phyloP scores from a whole-genome alignment of 2,329 filamentous ascomycete genomes.

The Salinomyces thailandicus region DNA sequence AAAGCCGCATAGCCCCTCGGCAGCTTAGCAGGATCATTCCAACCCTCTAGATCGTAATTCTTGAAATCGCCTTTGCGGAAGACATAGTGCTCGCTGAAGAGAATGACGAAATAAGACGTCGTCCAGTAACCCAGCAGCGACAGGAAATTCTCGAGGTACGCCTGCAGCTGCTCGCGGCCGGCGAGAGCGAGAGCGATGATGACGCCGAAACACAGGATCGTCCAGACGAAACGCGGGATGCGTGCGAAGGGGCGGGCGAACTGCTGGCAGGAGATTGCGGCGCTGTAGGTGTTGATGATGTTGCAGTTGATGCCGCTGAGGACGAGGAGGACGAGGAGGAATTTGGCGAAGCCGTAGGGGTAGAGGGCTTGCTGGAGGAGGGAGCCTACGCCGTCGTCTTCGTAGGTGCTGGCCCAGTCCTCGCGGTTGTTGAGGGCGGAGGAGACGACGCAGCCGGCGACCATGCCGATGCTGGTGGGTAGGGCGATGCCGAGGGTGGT shows the following conservation, averaged over 20 bases:
- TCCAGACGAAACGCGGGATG: constrained; percentile 42
- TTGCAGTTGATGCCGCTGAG: constrained; percentile 30
- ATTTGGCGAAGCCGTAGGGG: constrained; percentile 39
- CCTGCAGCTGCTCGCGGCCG: constrained; percentile 32
- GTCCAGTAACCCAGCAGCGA: constrained; percentile 39
- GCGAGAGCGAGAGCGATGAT: constrained; percentile 35
- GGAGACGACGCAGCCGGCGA: constrained; percentile 31
- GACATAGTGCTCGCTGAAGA: constrained; percentile 36
- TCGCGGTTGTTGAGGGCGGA: constrained; percentile 31
- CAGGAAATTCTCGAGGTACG: constrained; percentile 37
- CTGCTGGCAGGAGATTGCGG: constrained; percentile 37
- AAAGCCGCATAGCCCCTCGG: constrained; percentile 34
- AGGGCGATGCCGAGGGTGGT: constrained; percentile 33
- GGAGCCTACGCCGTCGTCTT: constrained; percentile 37
- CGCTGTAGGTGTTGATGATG: constrained; percentile 34
- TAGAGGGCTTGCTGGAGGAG: constrained; percentile 37
- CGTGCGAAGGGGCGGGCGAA: constrained; percentile 40
- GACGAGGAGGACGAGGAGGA: constrained; percentile 33
- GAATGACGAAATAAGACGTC: constrained; percentile 36
- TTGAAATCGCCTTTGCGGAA: constrained; percentile 32
- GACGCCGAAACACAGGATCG: constrained; percentile 33
- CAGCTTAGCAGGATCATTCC: constrained; percentile 35
- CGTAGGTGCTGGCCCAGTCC: constrained; percentile 30
- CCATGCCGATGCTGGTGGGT: constrained; percentile 35
- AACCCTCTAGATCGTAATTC: constrained; percentile 37